These are phyloP conservation scores for Candida pini DNA, from an alignment of 805 yeast species.

Conservation along the genomic window DNA sequence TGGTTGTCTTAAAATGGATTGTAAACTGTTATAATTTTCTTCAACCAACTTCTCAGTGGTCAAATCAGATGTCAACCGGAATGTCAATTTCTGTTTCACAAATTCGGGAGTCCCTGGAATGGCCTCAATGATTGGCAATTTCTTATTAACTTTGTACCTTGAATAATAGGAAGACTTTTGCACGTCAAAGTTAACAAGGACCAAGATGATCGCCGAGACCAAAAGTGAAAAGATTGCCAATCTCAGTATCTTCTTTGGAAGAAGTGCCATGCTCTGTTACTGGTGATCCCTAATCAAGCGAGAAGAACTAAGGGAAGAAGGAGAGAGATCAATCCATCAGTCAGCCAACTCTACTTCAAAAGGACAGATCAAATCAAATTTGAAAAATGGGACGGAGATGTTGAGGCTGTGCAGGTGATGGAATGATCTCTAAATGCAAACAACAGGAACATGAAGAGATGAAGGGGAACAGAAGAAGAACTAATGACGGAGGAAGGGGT, in stretches of 20 bases:
- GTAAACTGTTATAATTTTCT: slow-evolving; percentile 34
- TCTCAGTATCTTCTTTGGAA: slow-evolving; percentile 9
- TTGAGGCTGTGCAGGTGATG: no score
- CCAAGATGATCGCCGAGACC: slow-evolving; percentile 3
- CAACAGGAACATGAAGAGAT: not conserved
- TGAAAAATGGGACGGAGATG: no score
- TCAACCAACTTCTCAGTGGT: slow-evolving; percentile 29
- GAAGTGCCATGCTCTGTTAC: slow-evolving; percentile 3
- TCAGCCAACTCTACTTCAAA: no score
- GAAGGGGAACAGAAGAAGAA: no score
- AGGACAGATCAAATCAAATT: no score
- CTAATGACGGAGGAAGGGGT: no score
- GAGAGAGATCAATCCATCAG: not conserved
- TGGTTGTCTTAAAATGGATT: slow-evolving; percentile 28
- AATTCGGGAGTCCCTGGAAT: not conserved
- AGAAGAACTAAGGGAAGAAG: not conserved
- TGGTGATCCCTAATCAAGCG: not conserved
- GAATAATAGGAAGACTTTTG: not conserved
- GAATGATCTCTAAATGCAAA: slow-evolving; percentile 3
- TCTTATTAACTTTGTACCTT: not conserved
- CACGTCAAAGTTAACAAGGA: slow-evolving; percentile 4
- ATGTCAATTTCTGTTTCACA: slow-evolving; percentile 8
- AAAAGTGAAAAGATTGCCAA: slow-evolving; percentile 7
- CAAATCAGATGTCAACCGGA: slow-evolving; percentile 8
- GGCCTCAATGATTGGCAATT: not conserved